Evolutionary conservation across 2,329 filamentous ascomycete species (phyloP).

Genomic region (Chrysoporthe austroafricana): DNA sequence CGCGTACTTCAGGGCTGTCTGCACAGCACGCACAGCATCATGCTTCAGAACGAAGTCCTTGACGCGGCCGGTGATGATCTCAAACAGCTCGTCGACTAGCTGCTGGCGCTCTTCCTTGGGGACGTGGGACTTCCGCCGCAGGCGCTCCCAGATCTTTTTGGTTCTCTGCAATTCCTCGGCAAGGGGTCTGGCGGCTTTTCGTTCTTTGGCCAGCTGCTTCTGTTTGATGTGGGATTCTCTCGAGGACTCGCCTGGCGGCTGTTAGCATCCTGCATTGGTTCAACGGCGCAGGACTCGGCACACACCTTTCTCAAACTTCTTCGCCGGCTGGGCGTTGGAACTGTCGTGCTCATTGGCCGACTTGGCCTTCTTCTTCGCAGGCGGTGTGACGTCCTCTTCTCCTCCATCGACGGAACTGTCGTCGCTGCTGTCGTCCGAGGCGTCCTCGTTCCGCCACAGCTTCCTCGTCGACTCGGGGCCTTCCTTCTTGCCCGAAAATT

Average conservation of each 20-base stretch:
- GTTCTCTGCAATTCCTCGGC: conserved; percentile 85
- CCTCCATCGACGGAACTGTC: conserved; percentile 53
- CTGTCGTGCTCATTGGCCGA: conserved; percentile 36
- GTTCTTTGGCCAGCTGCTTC: conserved; percentile 83
- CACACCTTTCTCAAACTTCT: conserved; percentile 44
- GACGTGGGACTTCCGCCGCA: conserved; percentile 92
- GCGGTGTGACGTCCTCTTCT: conserved; percentile 50
- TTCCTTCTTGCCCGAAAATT: conserved; percentile 54
- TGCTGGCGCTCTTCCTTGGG: conserved; percentile 85
- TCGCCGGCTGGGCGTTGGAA: conserved; percentile 36
- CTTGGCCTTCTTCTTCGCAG: conserved; percentile 43
- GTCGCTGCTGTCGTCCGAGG: conserved; percentile 42
- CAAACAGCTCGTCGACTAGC: conserved; percentile 86
- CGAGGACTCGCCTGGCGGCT: conserved; percentile 61
- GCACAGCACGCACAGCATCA: conserved; percentile 93
- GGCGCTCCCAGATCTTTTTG: conserved; percentile 96
- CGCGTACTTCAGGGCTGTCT: conserved; percentile 96
- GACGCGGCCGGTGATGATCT: conserved; percentile 86
- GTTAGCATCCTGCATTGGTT: conserved; percentile 14
- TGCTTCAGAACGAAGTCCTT: conserved; percentile 99
- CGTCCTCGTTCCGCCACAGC: conserved; percentile 39
- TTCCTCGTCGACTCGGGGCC: conserved; percentile 43
- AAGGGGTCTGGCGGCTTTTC: conserved; percentile 90
- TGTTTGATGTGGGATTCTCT: conserved; percentile 93
- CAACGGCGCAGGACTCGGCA: not conserved